phyloP scores from a whole-genome alignment of 1,284 basidiomycete species.

The Crocinoboletus sp. region DNA sequence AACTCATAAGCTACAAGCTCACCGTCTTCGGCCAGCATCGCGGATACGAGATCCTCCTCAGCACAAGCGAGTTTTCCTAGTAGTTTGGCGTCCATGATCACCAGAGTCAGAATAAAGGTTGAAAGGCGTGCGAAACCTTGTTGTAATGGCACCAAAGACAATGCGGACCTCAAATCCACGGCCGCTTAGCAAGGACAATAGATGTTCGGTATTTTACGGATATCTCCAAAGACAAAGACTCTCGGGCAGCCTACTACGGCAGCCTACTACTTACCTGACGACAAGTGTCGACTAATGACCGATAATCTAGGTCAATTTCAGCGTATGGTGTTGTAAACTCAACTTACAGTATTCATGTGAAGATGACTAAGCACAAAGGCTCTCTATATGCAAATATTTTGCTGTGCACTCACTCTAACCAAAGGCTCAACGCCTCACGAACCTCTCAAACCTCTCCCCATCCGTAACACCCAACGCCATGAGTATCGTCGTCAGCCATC shows the following conservation, averaged over 20 bases:
- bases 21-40: not conserved
- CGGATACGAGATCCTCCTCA: not conserved
- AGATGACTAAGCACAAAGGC: not conserved
- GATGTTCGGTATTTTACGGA: not conserved
- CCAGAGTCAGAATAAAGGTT: not conserved
- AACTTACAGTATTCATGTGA: not conserved
- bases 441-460: not conserved
- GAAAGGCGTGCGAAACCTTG: not conserved
- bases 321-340: too few species aligned
- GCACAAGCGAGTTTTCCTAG: not conserved
- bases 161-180: not conserved
- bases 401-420: not conserved
- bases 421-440: not conserved
- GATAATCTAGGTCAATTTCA: too few species aligned
- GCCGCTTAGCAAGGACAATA: not conserved
- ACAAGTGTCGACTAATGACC: not conserved
- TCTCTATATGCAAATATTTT: not conserved
- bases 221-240: not conserved
- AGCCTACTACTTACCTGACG: not conserved
- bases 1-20: not conserved
- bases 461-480: not conserved
- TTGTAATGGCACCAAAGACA: not conserved
- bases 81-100: not conserved
- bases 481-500: not conserved
- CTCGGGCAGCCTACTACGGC: not conserved